A percentile compares a stretch with the other conserved stretches of the same genome.
phyloP scores from a whole-genome alignment of 352 stramenopile species.

The Globisporangium irregulare region DNA sequence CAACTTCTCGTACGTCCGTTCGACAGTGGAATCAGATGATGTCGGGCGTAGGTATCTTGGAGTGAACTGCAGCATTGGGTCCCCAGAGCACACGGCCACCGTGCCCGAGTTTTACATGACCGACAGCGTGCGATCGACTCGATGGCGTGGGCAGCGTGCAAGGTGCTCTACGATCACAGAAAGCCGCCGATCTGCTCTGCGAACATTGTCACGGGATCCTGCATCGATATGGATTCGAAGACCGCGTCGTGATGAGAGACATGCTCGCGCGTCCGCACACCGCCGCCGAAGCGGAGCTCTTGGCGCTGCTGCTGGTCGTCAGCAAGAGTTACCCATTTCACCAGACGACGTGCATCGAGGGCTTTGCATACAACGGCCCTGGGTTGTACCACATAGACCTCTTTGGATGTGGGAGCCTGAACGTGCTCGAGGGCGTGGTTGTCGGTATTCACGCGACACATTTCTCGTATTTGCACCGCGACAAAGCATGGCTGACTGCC shows the following conservation, averaged over 20 bases:
- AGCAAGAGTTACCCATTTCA: slow-evolving; percentile 38
- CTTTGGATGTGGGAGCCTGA: slow-evolving; percentile 44
- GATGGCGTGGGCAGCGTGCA: slow-evolving; percentile 47
- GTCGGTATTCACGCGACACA: slow-evolving; percentile 31
- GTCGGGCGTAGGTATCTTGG: slow-evolving; percentile 7
- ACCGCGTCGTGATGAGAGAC: slow-evolving; percentile 20
- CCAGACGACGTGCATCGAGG: slow-evolving; percentile 36
- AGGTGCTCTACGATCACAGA: slow-evolving; percentile 35
- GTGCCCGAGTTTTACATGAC: slow-evolving; percentile 20
- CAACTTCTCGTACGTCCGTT: neutral
- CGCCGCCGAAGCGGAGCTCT: slow-evolving; percentile 30
- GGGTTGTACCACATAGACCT: slow-evolving; percentile 19
- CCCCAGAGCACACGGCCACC: neutral
- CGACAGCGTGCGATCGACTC: slow-evolving; percentile 40
- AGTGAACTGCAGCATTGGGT: slow-evolving; percentile 6
- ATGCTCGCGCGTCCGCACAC: slow-evolving; percentile 33
- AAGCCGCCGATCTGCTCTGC: slow-evolving; percentile 40
- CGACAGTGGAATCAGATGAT: neutral
- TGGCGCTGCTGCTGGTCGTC: slow-evolving; percentile 34
- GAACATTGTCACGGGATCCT: slow-evolving; percentile 34
- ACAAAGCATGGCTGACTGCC: slow-evolving; percentile 44
- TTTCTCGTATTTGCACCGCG: slow-evolving; percentile 29
- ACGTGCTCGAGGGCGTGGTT: slow-evolving; percentile 25
- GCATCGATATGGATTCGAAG: slow-evolving; percentile 31
- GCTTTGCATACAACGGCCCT: slow-evolving; percentile 24